These are phyloP conservation scores for Ascodesmis nigricans DNA, from an alignment of 495 filamentous ascomycete species.

Conservation along the genomic window DNA sequence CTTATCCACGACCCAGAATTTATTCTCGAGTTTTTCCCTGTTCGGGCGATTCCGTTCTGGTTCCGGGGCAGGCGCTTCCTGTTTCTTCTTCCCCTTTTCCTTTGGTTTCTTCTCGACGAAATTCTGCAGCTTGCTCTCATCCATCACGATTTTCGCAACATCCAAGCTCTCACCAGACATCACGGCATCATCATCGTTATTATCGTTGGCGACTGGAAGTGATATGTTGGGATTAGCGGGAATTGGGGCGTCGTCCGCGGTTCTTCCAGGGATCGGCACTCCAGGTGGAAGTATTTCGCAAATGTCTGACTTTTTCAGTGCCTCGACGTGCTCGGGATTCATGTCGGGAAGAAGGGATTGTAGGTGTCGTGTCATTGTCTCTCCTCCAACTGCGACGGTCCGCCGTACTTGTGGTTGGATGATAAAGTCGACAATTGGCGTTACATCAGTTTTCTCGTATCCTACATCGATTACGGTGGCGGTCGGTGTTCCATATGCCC, in stretches of 20 bases:
- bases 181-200: slow-evolving; percentile 24
- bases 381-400: slow-evolving; percentile 52
- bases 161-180: slow-evolving; percentile 52
- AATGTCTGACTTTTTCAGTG: slow-evolving; percentile 70
- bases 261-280: slow-evolving; percentile 33
- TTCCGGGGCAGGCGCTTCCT: slow-evolving; percentile 52
- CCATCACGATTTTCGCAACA: slow-evolving; percentile 76
- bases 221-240: slow-evolving; percentile 13
- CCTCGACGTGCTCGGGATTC: slow-evolving; percentile 42
- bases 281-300: slow-evolving; percentile 68
- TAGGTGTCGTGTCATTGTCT: slow-evolving; percentile 65
- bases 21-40: slow-evolving; percentile 48
- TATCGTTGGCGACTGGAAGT: slow-evolving; percentile 10
- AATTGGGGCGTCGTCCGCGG: slow-evolving; percentile 23
- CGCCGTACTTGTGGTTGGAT: slow-evolving; percentile 39
- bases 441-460: slow-evolving; percentile 73
- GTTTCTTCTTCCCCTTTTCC: slow-evolving; percentile 77
- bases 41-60: slow-evolving; percentile 59
- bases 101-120: slow-evolving; percentile 79
- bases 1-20: slow-evolving; percentile 64
- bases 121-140: slow-evolving; percentile 79
- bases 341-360: slow-evolving; percentile 58
- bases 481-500: slow-evolving; percentile 53
- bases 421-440: slow-evolving; percentile 57
- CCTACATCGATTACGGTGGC: slow-evolving; percentile 79